These are phyloP conservation scores for Termitomyces titanicus DNA, from an alignment of 768 basidiomycete species.

Conservation along the genomic window DNA sequence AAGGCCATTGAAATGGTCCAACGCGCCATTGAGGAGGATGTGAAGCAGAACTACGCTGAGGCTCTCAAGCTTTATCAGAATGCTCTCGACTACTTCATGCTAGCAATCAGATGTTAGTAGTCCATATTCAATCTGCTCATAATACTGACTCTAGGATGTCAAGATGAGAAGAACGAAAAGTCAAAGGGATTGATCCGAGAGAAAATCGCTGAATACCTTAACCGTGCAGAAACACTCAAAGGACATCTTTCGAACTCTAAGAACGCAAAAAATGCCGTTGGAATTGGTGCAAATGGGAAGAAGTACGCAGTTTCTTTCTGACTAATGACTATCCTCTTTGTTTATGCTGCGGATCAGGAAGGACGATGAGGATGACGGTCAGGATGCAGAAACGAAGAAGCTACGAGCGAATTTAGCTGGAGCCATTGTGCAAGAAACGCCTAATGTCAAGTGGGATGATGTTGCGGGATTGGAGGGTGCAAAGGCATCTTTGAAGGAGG, in stretches of 20 bases:
- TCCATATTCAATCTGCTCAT: not conserved
- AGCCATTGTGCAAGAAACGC: slow-evolving; percentile 90
- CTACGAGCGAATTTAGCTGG: slow-evolving; percentile 85
- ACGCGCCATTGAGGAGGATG: slow-evolving; percentile 89
- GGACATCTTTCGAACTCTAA: slow-evolving; percentile 79
- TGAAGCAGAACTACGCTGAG: slow-evolving; percentile 88
- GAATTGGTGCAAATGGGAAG: slow-evolving; percentile 41
- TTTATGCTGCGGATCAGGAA: slow-evolving; percentile 27
- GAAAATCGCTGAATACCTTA: slow-evolving; percentile 91
- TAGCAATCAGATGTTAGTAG: slow-evolving; percentile 83
- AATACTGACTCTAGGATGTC: slow-evolving; percentile 1
- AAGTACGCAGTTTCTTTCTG: slow-evolving; percentile 29
- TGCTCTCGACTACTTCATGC: slow-evolving; percentile 97
- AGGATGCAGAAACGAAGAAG: slow-evolving; percentile 94
- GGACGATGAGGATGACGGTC: slow-evolving; percentile 61
- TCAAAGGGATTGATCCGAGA: slow-evolving; percentile 79
- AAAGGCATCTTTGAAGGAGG: slow-evolving; percentile 95
- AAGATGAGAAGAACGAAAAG: slow-evolving; percentile 94
- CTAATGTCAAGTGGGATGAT: slow-evolving; percentile 97
- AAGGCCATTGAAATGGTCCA: slow-evolving; percentile 88
- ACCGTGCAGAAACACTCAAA: slow-evolving; percentile 89
- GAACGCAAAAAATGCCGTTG: slow-evolving; percentile 42
- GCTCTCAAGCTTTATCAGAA: slow-evolving; percentile 96
- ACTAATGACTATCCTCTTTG: not conserved
- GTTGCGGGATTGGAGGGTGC: slow-evolving; percentile 95